phyloP scores from a whole-genome alignment of 805 yeast species.

The Candida nemodendra region DNA sequence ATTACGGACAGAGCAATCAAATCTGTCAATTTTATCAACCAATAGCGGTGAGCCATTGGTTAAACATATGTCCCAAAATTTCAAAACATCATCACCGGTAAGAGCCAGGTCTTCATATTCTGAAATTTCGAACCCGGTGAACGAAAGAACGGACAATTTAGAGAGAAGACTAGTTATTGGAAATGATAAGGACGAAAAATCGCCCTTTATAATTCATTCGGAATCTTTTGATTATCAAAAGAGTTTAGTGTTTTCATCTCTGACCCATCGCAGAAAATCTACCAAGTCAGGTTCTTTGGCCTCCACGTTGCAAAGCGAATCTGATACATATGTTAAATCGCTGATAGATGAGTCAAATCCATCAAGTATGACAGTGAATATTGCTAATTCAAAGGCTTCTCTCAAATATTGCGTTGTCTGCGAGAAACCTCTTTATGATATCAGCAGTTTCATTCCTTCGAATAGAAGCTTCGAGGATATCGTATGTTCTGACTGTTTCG shows the following conservation, averaged over 20 bases:
- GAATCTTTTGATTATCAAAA: constrained; percentile 4
- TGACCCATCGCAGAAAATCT: constrained; percentile 6
- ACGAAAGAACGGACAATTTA: too few species aligned
- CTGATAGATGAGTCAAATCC: constrained; percentile 25
- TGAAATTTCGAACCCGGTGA: too few species aligned
- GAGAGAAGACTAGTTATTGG: too few species aligned
- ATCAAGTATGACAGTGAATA: constrained; percentile 22
- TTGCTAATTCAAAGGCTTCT: constrained; percentile 23
- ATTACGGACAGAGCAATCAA: constrained; percentile 15
- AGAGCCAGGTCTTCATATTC: too few species aligned
- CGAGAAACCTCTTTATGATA: constrained; percentile 65
- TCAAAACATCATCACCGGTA: too few species aligned
- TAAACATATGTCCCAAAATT: too few species aligned
- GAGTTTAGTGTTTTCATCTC: constrained; percentile 11
- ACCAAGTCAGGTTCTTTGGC: constrained; percentile 19
- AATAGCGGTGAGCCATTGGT: too few species aligned
- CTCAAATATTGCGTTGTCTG: constrained; percentile 64
- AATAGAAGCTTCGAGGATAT: constrained; percentile 43
- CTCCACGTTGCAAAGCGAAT: constrained; percentile 14
- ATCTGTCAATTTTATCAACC: not conserved
- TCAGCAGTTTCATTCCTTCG: constrained; percentile 40
- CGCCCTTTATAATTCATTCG: not conserved
- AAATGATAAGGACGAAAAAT: too few species aligned
- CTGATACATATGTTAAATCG: constrained; percentile 22
- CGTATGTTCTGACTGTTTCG: constrained; percentile 63